phyloP scores from a whole-genome alignment of 2,329 filamentous ascomycete species.

The Beauveria varroae region DNA sequence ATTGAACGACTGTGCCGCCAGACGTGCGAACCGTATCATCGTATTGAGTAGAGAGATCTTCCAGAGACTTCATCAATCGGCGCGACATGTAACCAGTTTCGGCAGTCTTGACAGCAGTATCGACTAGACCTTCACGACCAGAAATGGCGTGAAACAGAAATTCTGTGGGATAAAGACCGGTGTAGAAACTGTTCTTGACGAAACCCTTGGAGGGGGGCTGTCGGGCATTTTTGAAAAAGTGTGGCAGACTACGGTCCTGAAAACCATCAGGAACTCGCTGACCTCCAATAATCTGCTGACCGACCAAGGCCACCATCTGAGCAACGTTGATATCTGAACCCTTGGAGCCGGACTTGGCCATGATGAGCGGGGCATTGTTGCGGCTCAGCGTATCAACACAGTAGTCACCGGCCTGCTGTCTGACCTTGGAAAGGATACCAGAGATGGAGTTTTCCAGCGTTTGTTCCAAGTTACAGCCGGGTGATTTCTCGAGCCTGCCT shows the following conservation, averaged over 20 bases:
- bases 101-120: conserved; percentile 97
- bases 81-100: conserved; percentile 99
- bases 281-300: conserved; percentile 94
- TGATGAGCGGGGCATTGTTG: conserved; percentile 88
- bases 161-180: conserved; percentile 79
- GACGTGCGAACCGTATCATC: conserved; percentile 94
- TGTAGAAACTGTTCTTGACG: conserved; percentile 95
- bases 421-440: conserved; percentile 84
- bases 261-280: conserved; percentile 92
- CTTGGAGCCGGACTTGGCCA: conserved; percentile 96
- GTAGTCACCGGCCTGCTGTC: conserved; percentile 81
- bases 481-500: conserved; percentile 74
- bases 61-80: conserved; percentile 93
- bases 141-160: conserved; percentile 99
- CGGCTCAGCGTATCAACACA: conserved; percentile 86
- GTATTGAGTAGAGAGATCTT: conserved; percentile 89
- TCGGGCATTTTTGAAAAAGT: conserved; percentile 88
- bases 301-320: conserved; percentile 96
- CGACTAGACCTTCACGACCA: conserved; percentile 94
- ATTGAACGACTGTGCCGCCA: conserved; percentile 82
- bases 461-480: conserved; percentile 85
- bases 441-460: conserved; percentile 88
- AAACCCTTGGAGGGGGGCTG: conserved; percentile 96
- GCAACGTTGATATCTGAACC: conserved; percentile 97
- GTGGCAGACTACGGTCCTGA: conserved; percentile 87